phyloP scores from a whole-genome alignment of 164 flowering plant genomes.

The Aristolochia californica region DNA sequence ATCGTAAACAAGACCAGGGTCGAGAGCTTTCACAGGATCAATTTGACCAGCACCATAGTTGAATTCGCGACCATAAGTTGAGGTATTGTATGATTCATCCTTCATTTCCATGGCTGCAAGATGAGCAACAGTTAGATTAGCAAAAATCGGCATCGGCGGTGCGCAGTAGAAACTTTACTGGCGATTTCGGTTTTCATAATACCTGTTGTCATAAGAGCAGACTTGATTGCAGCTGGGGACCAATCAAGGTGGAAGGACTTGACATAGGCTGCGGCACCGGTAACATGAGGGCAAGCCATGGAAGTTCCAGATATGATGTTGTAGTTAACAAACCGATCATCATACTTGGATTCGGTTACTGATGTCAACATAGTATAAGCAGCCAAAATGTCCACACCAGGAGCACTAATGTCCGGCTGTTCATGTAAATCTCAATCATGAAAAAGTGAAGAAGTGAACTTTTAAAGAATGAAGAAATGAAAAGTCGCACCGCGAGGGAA shows the following conservation, averaged over 20 bases:
- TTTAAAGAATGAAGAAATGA: too few species aligned
- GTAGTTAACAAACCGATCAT: slow-evolving; percentile 1
- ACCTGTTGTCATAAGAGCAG: slow-evolving; percentile 55
- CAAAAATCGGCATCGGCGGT: too few species aligned
- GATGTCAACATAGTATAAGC: slow-evolving; percentile 31
- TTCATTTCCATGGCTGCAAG: too few species aligned
- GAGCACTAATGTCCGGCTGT: slow-evolving; percentile 76
- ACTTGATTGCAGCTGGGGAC: slow-evolving; percentile 72
- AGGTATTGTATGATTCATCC: neutral
- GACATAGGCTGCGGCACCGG: slow-evolving; percentile 52
- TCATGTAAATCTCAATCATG: neutral
- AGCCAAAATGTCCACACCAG: slow-evolving; percentile 64
- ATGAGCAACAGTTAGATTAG: neutral
- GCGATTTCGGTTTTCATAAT: neutral
- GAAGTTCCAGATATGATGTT: slow-evolving; percentile 52
- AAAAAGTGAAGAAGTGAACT: too few species aligned
- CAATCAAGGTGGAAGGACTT: slow-evolving; percentile 64
- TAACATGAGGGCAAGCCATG: slow-evolving; percentile 68
- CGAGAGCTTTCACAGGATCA: slow-evolving; percentile 34
- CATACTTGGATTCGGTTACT: slow-evolving; percentile 18
- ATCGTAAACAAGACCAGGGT: slow-evolving; percentile 62
- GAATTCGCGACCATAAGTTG: slow-evolving; percentile 14
- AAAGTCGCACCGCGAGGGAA: too few species aligned
- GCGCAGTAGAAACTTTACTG: neutral
- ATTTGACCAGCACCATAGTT: slow-evolving; percentile 51